Evolutionary conservation across 495 filamentous ascomycete genomes (phyloP).

Genomic region (Penicillium pulvis): DNA sequence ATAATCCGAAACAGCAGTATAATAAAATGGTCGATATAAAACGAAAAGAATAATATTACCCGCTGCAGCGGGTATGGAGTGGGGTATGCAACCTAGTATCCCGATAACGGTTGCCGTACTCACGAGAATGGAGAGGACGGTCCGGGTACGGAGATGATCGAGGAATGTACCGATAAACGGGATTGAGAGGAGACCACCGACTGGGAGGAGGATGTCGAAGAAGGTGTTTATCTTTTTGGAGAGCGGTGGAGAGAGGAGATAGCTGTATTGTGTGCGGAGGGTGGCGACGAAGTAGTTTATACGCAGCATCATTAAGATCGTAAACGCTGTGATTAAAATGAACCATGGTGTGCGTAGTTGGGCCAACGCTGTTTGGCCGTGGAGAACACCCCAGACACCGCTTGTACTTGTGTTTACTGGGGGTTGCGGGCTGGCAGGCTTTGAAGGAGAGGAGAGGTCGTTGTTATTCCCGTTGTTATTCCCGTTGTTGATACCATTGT

Average conservation of each 20-base stretch:
- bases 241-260: slow-evolving; percentile 61
- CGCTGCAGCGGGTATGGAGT: slow-evolving; percentile 69
- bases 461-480: background rate
- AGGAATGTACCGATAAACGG: slow-evolving; percentile 87
- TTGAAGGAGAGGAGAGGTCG: slow-evolving; percentile 6
- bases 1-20: slow-evolving; percentile 70
- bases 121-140: slow-evolving; percentile 76
- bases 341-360: slow-evolving; percentile 91
- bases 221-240: slow-evolving; percentile 75
- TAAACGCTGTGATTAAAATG: slow-evolving; percentile 81
- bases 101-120: slow-evolving; percentile 74
- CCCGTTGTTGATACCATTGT: background rate
- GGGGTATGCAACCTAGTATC: slow-evolving; percentile 71
- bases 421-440: slow-evolving; percentile 25
- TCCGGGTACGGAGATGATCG: slow-evolving; percentile 73
- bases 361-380: slow-evolving; percentile 66
- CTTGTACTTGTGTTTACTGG: slow-evolving; percentile 61
- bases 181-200: slow-evolving; percentile 81
- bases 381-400: slow-evolving; percentile 89
- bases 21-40: slow-evolving; percentile 56
- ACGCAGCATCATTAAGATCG: slow-evolving; percentile 86
- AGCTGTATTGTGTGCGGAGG: slow-evolving; percentile 80
- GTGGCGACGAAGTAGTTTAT: slow-evolving; percentile 99
- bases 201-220: slow-evolving; percentile 86
- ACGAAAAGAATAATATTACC: slow-evolving; percentile 79